These are phyloP conservation scores for Trichosporon inkin DNA, from an alignment of 1,284 basidiomycete genomes.

Conservation along the genomic window DNA sequence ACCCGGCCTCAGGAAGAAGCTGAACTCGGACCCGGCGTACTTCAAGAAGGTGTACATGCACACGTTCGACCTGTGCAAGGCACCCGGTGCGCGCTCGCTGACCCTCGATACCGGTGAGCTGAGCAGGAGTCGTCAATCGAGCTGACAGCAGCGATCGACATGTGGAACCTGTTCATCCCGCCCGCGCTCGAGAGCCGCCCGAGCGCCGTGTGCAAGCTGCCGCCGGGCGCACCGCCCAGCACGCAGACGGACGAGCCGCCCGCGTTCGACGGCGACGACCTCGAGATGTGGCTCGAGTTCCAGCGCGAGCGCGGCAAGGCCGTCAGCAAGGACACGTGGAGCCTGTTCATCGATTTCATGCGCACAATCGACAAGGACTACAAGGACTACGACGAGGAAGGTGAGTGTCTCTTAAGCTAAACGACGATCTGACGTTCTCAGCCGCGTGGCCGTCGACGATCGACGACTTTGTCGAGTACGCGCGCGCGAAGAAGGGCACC, in stretches of 20 bases:
- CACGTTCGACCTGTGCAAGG: slow-evolving; percentile 79
- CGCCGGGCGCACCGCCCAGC: slow-evolving; percentile 38
- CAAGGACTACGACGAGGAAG: slow-evolving; percentile 76
- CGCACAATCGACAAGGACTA: slow-evolving; percentile 76
- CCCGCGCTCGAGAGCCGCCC: slow-evolving; percentile 70
- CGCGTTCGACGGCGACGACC: slow-evolving; percentile 66
- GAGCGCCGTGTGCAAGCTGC: slow-evolving; percentile 54
- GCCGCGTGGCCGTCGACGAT: slow-evolving; percentile 51
- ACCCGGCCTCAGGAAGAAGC: slow-evolving; percentile 59
- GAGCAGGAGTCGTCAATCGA: slow-evolving; percentile 30
- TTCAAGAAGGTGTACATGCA: slow-evolving; percentile 84
- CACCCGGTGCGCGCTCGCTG: slow-evolving; percentile 61
- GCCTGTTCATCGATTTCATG: slow-evolving; percentile 64
- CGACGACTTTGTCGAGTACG: slow-evolving; percentile 51
- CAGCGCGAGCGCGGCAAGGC: slow-evolving; percentile 68
- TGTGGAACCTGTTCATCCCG: slow-evolving; percentile 80
- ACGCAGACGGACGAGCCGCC: slow-evolving; percentile 41
- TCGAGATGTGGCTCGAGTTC: slow-evolving; percentile 80
- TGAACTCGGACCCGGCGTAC: slow-evolving; percentile 66
- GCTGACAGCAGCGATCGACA: slow-evolving; percentile 42
- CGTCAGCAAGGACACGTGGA: slow-evolving; percentile 92
- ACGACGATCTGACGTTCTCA: slow-evolving; percentile 16
- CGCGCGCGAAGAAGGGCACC: slow-evolving; percentile 25
- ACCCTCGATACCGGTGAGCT: slow-evolving; percentile 52
- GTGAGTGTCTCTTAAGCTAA: slow-evolving; percentile 52